Evolutionary conservation across 2,329 filamentous ascomycete species (phyloP), one percentile per base, ranked within the genome.

Genomic region (Hortaea werneckii): DNA sequence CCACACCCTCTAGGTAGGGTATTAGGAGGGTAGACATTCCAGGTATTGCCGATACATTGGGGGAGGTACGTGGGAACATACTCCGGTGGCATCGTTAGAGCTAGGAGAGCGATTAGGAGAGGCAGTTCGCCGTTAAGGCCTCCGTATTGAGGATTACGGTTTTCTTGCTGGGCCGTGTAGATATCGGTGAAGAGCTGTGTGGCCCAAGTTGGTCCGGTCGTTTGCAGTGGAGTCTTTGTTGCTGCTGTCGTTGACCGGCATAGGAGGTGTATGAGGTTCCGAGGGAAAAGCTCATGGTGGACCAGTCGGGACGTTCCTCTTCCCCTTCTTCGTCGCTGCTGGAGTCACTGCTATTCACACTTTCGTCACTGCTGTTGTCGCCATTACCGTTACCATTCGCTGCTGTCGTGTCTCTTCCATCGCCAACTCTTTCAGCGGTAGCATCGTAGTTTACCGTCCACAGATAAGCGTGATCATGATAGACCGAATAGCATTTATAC

Each of bases 371-470:
- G 32, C 26, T 35, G 4, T 30, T 28, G 8, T 9, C 9, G 32
- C n/a, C 9, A 9, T n/a, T 9, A 20, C 35, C 40, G 37, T 34
- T n/a, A 5, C 29, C 27, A 4, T 28, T 11, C 11, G 26, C 42
- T 20, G 40, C 37, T 12, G 29, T 41, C 9, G 6, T 32, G 13
- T 42, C 29, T 27, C 39, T 34, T 34, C 53, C 52, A 41, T 54
- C 47, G 5, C 50, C 50, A 8, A 55, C 50, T 11, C 40, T 10
- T 12, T 45, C 5, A 13, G 4, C 7, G 5, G 45, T 48, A 5
- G 53, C 53, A 30, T 54, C 52, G 27, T 37, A 46, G n/a, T 41
- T 6, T 10, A 47, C 34, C 2, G 43, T 37, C 45, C 43, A 54
- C 11, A 55, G 46, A 8, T 7, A 27, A 12, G 38, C 48, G 29